Conservation (phyloP, 371 early-diverging fungal species). For the Umbelopsis sp. region DNA sequence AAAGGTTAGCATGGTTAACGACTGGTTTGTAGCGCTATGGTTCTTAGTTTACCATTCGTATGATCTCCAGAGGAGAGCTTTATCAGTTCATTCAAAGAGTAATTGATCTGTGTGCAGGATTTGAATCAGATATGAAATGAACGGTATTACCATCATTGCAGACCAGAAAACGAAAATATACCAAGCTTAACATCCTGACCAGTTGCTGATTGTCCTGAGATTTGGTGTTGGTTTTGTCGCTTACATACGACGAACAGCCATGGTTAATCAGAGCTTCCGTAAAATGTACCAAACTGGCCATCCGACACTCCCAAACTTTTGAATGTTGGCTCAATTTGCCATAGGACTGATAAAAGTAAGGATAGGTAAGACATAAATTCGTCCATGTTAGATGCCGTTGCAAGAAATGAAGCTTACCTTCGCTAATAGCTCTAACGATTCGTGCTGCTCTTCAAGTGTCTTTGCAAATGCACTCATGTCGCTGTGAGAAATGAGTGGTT, state of each 20-base stretch:
- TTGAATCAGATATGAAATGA: background rate
- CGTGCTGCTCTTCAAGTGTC: constrained; percentile 27
- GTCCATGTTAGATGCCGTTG: background rate
- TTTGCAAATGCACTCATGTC: constrained; percentile 1
- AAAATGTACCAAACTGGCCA: constrained; percentile 26
- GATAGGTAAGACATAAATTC: background rate
- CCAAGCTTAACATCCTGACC: constrained; percentile 1
- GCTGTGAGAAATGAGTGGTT: constrained; percentile 7
- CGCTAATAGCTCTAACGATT: constrained; percentile 39
- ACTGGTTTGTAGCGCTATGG: background rate
- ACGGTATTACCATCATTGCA: no score
- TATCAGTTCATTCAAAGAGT: constrained; percentile 21
- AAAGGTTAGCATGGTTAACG: background rate
- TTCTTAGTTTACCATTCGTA: constrained; percentile 17
- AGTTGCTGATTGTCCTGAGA: constrained; percentile 5
- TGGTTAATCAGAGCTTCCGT: constrained; percentile 33
- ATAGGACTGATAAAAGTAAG: constrained; percentile 30
- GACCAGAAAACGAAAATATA: background rate
- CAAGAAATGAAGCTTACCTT: constrained; percentile 29
- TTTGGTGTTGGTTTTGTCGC: background rate
- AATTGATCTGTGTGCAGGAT: constrained; percentile 22
- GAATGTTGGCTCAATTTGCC: constrained; percentile 21
- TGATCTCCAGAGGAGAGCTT: constrained; percentile 15
- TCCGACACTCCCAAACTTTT: constrained; percentile 44
- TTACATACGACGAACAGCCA: constrained; percentile 23